These are phyloP conservation scores for Globisporangium echinulatum DNA, from an alignment of 352 stramenopile species.

Conservation along the genomic window DNA sequence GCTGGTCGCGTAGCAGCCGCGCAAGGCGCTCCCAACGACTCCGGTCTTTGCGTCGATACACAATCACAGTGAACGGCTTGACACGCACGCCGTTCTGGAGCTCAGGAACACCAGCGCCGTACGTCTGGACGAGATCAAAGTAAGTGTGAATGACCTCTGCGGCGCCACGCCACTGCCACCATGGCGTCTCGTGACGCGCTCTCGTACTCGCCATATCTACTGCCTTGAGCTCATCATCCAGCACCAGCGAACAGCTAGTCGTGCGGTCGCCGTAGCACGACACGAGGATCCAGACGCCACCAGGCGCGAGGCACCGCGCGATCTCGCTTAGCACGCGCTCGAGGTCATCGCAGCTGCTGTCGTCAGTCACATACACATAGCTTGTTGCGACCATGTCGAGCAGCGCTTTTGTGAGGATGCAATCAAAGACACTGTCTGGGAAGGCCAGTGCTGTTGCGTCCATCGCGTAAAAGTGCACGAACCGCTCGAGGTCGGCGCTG, in stretches of 20 bases:
- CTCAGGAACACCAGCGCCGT: constrained; percentile 12
- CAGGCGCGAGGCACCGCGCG: constrained; percentile 21
- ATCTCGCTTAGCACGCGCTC: constrained; percentile 15
- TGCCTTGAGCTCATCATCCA: background rate
- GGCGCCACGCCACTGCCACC: constrained; percentile 21
- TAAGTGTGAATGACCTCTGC: constrained; percentile 4
- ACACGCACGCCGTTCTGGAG: constrained; percentile 2
- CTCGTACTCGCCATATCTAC: background rate
- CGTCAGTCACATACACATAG: constrained; percentile 1
- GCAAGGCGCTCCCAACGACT: constrained; percentile 8
- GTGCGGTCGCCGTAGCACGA: constrained; percentile 8
- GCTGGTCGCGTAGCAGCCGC: constrained; percentile 9
- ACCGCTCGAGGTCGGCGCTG: constrained; percentile 10
- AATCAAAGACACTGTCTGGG: constrained; percentile 19
- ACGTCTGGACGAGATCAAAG: constrained; percentile 10
- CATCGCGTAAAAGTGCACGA: constrained; percentile 17
- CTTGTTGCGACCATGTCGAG: constrained; percentile 20
- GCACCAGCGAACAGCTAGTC: background rate
- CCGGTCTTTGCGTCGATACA: constrained; percentile 18
- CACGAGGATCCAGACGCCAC: constrained; percentile 20
- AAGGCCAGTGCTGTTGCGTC: constrained; percentile 12
- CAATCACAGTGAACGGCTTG: constrained; percentile 16
- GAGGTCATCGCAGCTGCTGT: constrained; percentile 7
- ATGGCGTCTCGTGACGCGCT: constrained; percentile 8
- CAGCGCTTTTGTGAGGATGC: constrained; percentile 22